Percentiles rank a stretch among this genome's conserved stretches.
Evolutionary conservation across 495 filamentous ascomycete species (phyloP).

Genomic region (Aspergillus mulundensis): DNA sequence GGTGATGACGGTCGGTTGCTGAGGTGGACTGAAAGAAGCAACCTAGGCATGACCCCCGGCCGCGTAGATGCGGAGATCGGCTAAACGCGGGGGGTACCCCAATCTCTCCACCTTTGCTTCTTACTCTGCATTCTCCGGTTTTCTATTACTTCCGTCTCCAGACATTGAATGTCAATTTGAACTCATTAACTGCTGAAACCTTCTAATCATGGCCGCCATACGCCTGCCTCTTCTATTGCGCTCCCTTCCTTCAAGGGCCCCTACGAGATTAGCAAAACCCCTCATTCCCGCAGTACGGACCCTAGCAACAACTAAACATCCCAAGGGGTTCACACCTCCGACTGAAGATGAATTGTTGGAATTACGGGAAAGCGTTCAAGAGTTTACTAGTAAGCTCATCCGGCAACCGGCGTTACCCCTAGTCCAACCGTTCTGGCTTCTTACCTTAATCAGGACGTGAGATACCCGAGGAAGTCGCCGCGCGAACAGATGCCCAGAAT

Average conservation of each 20-base stretch:
- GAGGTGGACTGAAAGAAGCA: background rate
- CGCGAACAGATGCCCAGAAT: constrained; percentile 76
- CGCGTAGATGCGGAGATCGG: constrained; percentile 33
- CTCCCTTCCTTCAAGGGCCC: constrained; percentile 24
- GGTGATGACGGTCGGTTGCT: too few species aligned
- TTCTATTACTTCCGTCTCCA: background rate
- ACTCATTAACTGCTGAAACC: background rate
- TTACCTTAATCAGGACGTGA: constrained; percentile 36
- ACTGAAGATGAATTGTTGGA: constrained; percentile 72
- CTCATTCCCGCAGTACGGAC: constrained; percentile 33
- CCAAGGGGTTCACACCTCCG: constrained; percentile 74
- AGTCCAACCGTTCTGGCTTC: background rate
- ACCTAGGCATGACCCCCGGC: constrained; percentile 1
- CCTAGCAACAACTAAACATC: constrained; percentile 69
- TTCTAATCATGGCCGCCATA: constrained; percentile 30
- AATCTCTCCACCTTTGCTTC: background rate
- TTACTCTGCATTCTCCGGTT: background rate
- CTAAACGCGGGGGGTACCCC: constrained; percentile 29
- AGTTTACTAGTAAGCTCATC: constrained; percentile 65
- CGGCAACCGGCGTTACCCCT: background rate
- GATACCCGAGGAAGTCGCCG: constrained; percentile 79
- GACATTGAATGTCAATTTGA: background rate
- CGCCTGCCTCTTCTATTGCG: constrained; percentile 30
- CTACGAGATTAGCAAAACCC: constrained; percentile 22
- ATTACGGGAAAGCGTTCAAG: constrained; percentile 84